A percentile compares a stretch with the other conserved stretches of the same genome.
phyloP scores from a whole-genome alignment of 2,329 filamentous ascomycete genomes.

The Emericellopsis cladophorae region DNA sequence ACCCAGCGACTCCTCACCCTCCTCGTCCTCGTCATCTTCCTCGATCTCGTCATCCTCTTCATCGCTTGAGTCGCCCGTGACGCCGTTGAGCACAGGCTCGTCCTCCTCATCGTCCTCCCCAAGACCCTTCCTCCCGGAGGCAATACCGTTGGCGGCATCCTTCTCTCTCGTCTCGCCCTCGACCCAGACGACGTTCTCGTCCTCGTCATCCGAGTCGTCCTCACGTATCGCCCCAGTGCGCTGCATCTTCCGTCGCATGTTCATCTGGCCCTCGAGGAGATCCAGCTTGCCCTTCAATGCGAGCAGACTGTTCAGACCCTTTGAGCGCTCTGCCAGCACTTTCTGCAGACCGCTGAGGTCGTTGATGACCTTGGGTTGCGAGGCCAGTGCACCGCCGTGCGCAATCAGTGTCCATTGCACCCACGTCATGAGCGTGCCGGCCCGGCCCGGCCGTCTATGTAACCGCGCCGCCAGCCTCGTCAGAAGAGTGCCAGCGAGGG shows the following conservation, averaged over 20 bases:
- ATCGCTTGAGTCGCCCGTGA: conserved; percentile 47
- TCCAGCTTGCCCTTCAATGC: conserved; percentile 91
- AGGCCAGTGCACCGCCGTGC: conserved; percentile 82
- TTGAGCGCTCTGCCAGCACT: conserved; percentile 77
- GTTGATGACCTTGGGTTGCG: conserved; percentile 70
- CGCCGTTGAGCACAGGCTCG: conserved; percentile 39
- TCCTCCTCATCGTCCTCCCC: conserved; percentile 48
- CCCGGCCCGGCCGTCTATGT: conserved; percentile 75
- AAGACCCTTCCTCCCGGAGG: conserved; percentile 21
- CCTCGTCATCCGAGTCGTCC: conserved; percentile 37
- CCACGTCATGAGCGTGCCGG: conserved; percentile 86
- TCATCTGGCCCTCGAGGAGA: conserved; percentile 83
- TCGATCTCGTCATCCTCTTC: conserved; percentile 31
- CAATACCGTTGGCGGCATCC: conserved; percentile 10
- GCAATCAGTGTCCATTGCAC: conserved; percentile 89
- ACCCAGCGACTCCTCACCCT: conserved; percentile 36
- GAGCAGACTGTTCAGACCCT: conserved; percentile 69
- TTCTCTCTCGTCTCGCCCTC: conserved; percentile 54
- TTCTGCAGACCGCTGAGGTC: conserved; percentile 69
- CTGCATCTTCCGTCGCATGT: conserved; percentile 60
- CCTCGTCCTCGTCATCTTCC: conserved; percentile 30
- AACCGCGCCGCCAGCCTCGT: conserved; percentile 77
- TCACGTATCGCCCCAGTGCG: conserved; percentile 24
- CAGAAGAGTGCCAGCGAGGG: conserved; percentile 66
- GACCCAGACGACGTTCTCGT: conserved; percentile 73